Evolutionary conservation across 257 asterid species (phyloP), one percentile per base, ranked within the genome.

Genomic region (Solanum megistacrolobum): DNA sequence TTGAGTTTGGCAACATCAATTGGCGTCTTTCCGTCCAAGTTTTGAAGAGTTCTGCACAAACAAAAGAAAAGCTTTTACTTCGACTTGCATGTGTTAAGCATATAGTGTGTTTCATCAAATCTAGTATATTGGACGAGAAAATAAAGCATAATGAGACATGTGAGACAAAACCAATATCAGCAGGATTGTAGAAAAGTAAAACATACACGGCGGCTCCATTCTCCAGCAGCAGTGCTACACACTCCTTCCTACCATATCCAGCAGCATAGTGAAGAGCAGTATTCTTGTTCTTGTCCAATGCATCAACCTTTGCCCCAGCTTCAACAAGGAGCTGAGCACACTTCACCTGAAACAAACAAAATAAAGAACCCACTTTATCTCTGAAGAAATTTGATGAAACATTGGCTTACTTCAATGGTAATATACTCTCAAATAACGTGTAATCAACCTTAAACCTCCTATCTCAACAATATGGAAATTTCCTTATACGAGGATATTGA

Each of bases 221-320:
- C 85, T 96, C 97, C 83, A 97, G 93, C 71, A 97, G 93, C 87
- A 97, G 98, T 87, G 95, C 98, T 29, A 97, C 99, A 25, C 99
- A 97, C 29, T 97, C 99, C 94, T 96, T 97, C 89, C 96, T 92
- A 83, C 99, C 99, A 88, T 97, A 97, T 71, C 99, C 99, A 20
- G 99, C 99, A 13, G 99, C 99, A 87, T 97, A 97, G 87, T 97
- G 99, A 76, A 97, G 99, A 82, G 99, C 98, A 52, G 99, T 96
- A 93, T 97, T 97, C 95, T 97, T 97, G 79, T 96, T 97, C 93
- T 95, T 95, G 88, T 97, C 99, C 94, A 97, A 91, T 73, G 94
- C 96, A 87, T 97, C 98, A 79, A 95, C 99, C 93, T 96, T 96
- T 25, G 99, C 98, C 85, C 97, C 98, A 87, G 99, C 99, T 91